phyloP scores from a whole-genome alignment of 2,329 filamentous ascomycete species.

The Epichloe aotearoae region DNA sequence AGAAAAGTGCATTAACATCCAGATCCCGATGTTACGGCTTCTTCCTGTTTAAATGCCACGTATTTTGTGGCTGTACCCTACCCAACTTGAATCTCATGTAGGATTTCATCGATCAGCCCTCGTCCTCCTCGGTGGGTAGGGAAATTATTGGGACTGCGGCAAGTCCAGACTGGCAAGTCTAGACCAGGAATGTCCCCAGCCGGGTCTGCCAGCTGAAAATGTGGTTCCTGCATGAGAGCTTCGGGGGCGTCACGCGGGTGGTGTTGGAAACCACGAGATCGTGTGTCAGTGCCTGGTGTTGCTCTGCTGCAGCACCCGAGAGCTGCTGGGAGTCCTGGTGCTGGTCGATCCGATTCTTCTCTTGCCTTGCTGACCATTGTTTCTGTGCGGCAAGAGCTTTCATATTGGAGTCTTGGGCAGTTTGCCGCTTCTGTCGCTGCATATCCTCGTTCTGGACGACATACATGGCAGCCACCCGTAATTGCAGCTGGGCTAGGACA shows the following conservation, averaged over 20 bases:
- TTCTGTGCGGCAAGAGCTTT: conserved; percentile 14
- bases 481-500: conserved; percentile 26
- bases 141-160: conserved; percentile 17
- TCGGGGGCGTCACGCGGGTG: conserved; percentile 6
- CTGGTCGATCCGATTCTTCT: conserved; percentile 2
- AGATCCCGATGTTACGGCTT: no score
- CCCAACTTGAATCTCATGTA: not conserved
- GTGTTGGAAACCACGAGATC: conserved; percentile 5
- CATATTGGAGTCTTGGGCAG: conserved; percentile 22
- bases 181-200: not conserved
- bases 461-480: conserved; percentile 30
- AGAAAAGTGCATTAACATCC: not conserved
- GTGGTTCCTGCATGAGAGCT: conserved; percentile 16
- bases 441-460: conserved; percentile 31
- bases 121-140: conserved; percentile 16
- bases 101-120: conserved; percentile 12
- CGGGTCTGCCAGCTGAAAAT: conserved; percentile 15
- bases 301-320: conserved; percentile 7
- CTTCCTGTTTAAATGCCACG: no score
- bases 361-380: conserved; percentile 13
- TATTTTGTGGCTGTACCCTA: not conserved
- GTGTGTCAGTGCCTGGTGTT: conserved; percentile 1
- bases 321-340: not conserved
- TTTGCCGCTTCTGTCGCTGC: conserved; percentile 26
- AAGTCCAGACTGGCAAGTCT: conserved; percentile 2